These are phyloP conservation scores for Phytophthora pluvialis DNA, from an alignment of 352 stramenopile genomes.

Conservation along the genomic window DNA sequence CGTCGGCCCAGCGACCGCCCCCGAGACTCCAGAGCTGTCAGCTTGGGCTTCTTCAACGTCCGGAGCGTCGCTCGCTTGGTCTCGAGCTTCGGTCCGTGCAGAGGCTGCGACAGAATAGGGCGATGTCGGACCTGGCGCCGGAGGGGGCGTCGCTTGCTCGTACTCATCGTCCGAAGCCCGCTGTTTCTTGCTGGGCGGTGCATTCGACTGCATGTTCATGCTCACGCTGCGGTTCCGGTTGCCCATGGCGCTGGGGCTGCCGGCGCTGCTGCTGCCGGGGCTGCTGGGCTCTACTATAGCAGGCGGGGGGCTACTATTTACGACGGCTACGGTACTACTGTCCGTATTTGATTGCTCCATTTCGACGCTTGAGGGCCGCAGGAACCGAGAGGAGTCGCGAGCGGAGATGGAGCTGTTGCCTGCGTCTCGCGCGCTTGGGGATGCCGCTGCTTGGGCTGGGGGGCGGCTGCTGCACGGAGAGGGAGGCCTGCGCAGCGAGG, in stretches of 20 bases:
- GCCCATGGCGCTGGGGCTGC: conserved; percentile 31
- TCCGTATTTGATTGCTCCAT: conserved; percentile 38
- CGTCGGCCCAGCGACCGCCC: conserved; percentile 4
- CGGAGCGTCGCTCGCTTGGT: conserved; percentile 30
- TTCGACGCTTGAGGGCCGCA: conserved; percentile 1
- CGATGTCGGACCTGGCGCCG: conserved; percentile 14
- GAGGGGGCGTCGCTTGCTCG: conserved; percentile 44
- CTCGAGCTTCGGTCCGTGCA: conserved; percentile 24
- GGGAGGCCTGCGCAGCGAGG: neutral
- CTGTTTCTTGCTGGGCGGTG: conserved; percentile 82
- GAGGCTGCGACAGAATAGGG: conserved; percentile 3
- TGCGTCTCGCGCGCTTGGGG: neutral
- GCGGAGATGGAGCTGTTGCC: neutral
- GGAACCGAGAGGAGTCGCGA: neutral
- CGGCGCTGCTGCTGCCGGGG: conserved; percentile 18
- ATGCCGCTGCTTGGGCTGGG: neutral
- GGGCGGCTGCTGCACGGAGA: neutral
- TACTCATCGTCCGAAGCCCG: conserved; percentile 78
- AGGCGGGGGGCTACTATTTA: conserved; percentile 34
- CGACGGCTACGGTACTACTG: conserved; percentile 32
- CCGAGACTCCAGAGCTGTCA: neutral
- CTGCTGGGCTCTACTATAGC: conserved; percentile 14
- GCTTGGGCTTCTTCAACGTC: conserved; percentile 37
- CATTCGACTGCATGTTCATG: conserved; percentile 62
- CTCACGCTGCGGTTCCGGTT: conserved; percentile 71